Base-by-base conservation (phyloP, 2,329 filamentous ascomycete species). In the Aspergillus luchuensis region DNA sequence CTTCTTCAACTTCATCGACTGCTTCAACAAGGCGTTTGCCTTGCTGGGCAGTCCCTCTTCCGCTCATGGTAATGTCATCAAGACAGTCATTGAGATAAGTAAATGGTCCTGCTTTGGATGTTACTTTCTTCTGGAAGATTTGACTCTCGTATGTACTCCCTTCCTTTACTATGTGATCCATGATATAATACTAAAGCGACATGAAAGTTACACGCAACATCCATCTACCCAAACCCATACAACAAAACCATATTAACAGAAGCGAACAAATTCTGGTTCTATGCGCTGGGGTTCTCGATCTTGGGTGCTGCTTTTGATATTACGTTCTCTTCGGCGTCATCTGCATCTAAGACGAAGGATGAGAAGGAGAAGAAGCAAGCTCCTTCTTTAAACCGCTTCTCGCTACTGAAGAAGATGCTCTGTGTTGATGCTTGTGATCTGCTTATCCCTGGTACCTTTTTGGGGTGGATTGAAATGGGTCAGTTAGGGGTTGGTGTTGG, bases 251-350 rank as follows among this genome's bases (percentile, higher is more conserved):
- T 89, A 4, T 79, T 85, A 49, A 62, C 82, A 21, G 87, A 91
- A 74, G 85, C 84, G 0, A 86, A 90, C 75, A 83, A 86, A 56
- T 87, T 89, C 74, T 92, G 90, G 90, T 84, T 91, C 64, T 84
- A 87, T 41, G 83, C 83, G 0, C 76, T 91, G 21, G 76, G 76
- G 10, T 82, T 84, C 60, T 85, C 82, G 0, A 75, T 85, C 0
- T 45, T 82, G 2, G 69, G 71, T 0, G 63, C 66, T 10, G 30
- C 70, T 0, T 73, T 68, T 66, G 64, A 63, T 5, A 56, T 73
- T 13, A 1, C 62, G 65, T 47, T 25, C 10, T 15, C 51, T 6
- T n/a, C 73, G 71, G 51, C 64, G 48, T 62, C 79, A 11, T 15
- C 50, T 39, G 21, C 52, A 2, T 36, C 58, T 36, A 57, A 55